Evolutionary conservation across 306 rosid species (phyloP).

Genomic region (Quercus ilex): DNA sequence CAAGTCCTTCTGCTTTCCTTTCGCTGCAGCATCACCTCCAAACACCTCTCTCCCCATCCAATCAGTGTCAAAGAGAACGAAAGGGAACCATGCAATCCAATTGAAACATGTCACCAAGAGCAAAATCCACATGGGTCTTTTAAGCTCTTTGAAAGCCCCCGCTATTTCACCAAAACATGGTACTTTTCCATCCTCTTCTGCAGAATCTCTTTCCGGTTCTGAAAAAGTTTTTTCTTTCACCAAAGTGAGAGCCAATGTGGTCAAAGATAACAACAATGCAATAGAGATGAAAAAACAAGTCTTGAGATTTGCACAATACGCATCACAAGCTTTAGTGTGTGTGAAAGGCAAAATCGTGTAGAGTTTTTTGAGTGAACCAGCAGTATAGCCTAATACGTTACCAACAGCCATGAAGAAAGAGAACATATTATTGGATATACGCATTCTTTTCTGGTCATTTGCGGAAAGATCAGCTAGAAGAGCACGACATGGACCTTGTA

Average conservation of each 20-base stretch:
- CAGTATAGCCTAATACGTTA: conserved; percentile 69
- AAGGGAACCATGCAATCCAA: conserved; percentile 94
- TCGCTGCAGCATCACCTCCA: conserved; percentile 48
- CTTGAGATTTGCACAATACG: conserved; percentile 77
- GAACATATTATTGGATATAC: conserved; percentile 47
- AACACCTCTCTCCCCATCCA: conserved; percentile 95
- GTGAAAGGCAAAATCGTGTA: conserved; percentile 58
- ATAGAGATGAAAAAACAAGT: conserved; percentile 76
- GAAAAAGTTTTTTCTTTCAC: conserved; percentile 40
- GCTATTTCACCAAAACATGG: conserved; percentile 51
- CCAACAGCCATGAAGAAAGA: conserved; percentile 89
- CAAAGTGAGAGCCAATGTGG: conserved; percentile 29
- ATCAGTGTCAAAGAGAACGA: conserved; percentile 80
- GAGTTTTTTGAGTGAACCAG: conserved; percentile 56
- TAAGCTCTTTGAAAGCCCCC: conserved; percentile 52
- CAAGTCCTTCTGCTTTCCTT: too few species aligned
- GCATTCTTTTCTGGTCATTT: conserved; percentile 41
- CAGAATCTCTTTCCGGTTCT: background rate
- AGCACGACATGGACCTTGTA: conserved; percentile 73
- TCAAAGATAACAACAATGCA: conserved; percentile 24
- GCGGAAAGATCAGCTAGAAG: conserved; percentile 66
- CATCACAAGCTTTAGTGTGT: conserved; percentile 56
- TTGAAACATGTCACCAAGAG: conserved; percentile 76
- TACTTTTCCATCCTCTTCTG: background rate
- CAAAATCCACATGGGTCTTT: conserved; percentile 70